These are phyloP conservation scores for Galerina marginata DNA, from an alignment of 768 basidiomycete species.

Conservation along the genomic window DNA sequence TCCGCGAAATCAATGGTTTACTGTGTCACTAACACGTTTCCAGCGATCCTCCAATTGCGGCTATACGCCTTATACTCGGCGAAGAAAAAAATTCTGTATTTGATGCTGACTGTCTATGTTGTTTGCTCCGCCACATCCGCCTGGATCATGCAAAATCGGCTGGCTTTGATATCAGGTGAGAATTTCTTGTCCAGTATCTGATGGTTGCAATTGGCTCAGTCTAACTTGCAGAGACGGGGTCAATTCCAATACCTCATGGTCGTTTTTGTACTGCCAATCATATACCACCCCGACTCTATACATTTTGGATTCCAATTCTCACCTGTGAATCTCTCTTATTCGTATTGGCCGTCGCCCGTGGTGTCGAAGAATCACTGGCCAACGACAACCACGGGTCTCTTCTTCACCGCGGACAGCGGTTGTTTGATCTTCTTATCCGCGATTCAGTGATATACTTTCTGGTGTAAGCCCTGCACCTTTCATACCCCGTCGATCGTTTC, in stretches of 20 bases:
- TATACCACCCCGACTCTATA: background rate
- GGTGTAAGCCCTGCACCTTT: background rate
- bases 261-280: background rate
- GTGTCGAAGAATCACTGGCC: background rate
- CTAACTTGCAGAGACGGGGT: no score
- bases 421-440: background rate
- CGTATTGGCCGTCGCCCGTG: background rate
- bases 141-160: background rate
- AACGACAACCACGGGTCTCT: background rate
- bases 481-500: background rate
- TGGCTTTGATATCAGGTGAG: background rate
- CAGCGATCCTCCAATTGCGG: background rate
- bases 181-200: no score
- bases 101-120: background rate
- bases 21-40: no score
- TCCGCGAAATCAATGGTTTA: background rate
- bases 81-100: background rate
- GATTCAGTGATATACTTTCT: conserved; percentile 8
- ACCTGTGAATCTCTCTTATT: background rate
- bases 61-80: background rate
- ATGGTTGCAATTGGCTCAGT: no score
- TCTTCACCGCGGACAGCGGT: background rate
- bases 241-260: background rate
- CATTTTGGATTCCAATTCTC: conserved; percentile 1
- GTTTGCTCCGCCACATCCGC: background rate